Percentiles rank a stretch among this genome's conserved stretches.
These are phyloP conservation scores for Lasiosphaeris hirsuta DNA, from an alignment of 495 filamentous ascomycete species.

Conservation along the genomic window DNA sequence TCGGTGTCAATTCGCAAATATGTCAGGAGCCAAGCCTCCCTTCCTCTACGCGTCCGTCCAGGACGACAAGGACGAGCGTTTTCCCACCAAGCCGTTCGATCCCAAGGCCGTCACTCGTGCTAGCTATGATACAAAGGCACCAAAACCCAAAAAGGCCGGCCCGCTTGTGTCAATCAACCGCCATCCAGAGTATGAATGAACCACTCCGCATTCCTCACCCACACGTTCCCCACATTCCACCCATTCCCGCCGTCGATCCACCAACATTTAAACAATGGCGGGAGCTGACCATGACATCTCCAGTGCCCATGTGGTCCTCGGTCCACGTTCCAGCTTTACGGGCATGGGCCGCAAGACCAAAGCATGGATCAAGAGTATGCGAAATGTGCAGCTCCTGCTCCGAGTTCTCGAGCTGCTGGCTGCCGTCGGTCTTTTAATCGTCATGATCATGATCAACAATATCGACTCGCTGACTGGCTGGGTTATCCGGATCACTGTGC, in stretches of 20 bases:
- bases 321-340: conserved; percentile 27
- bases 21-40: conserved; percentile 62
- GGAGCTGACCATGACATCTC: not conserved
- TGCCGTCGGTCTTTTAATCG: conserved; percentile 65
- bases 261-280: conserved; percentile 4
- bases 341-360: conserved; percentile 72
- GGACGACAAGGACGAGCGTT: conserved; percentile 39
- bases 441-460: conserved; percentile 68
- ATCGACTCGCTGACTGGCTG: conserved; percentile 61
- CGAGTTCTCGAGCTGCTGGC: conserved; percentile 61
- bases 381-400: conserved; percentile 63
- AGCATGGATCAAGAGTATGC: conserved; percentile 59
- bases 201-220: not conserved
- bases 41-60: conserved; percentile 67
- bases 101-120: conserved; percentile 78
- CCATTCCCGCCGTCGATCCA: conserved; percentile 1
- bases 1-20: conserved; percentile 24
- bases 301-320: conserved; percentile 35
- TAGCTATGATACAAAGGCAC: conserved; percentile 57
- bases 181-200: conserved; percentile 70
- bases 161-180: conserved; percentile 74
- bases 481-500: conserved; percentile 74
- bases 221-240: not conserved
- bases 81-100: conserved; percentile 63
- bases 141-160: conserved; percentile 73